Percentiles rank a stretch among this genome's conserved stretches.
Conservation (phyloP, 2,329 filamentous ascomycete species). For the Sclerotinia spermophila region DNA sequence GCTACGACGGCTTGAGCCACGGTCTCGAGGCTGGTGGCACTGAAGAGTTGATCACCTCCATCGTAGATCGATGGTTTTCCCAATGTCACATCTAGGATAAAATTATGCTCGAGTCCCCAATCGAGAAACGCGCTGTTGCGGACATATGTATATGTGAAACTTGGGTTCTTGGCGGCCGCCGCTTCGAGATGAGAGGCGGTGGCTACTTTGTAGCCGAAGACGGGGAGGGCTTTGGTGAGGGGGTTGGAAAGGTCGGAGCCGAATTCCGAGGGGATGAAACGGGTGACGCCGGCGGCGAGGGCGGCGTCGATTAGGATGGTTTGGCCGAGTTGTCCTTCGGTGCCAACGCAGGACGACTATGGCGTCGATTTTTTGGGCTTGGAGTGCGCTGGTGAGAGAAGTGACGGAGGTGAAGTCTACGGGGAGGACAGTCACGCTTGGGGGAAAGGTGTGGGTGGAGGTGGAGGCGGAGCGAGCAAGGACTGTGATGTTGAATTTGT, state of each 20-base stretch:
- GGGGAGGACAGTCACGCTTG: conserved; percentile 42
- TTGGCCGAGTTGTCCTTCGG: conserved; percentile 42
- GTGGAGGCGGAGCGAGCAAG: conserved; percentile 42
- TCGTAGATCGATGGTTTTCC: conserved; percentile 46
- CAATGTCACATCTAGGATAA: conserved; percentile 45
- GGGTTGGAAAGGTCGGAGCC: conserved; percentile 41
- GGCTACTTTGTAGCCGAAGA: conserved; percentile 50
- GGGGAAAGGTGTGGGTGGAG: conserved; percentile 26
- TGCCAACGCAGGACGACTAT: conserved; percentile 49
- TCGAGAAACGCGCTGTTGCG: conserved; percentile 57
- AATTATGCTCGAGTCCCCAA: conserved; percentile 45
- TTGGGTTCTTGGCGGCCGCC: conserved; percentile 39
- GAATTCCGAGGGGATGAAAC: conserved; percentile 61
- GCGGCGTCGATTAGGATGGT: conserved; percentile 53
- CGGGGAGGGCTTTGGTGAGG: conserved; percentile 43
- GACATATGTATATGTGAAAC: conserved; percentile 53
- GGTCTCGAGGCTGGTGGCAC: conserved; percentile 45
- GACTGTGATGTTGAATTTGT: conserved; percentile 46
- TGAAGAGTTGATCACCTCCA: conserved; percentile 48
- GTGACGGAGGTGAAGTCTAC: conserved; percentile 44
- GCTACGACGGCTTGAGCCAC: conserved; percentile 49
- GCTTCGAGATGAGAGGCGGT: conserved; percentile 42
- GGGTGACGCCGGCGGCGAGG: conserved; percentile 54
- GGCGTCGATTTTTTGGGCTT: conserved; percentile 51
- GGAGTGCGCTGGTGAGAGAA: conserved; percentile 46